A percentile compares a stretch with the other conserved stretches of the same genome.
Evolutionary conservation across 352 stramenopile species (phyloP).

Genomic region (Phytophthora capsici): DNA sequence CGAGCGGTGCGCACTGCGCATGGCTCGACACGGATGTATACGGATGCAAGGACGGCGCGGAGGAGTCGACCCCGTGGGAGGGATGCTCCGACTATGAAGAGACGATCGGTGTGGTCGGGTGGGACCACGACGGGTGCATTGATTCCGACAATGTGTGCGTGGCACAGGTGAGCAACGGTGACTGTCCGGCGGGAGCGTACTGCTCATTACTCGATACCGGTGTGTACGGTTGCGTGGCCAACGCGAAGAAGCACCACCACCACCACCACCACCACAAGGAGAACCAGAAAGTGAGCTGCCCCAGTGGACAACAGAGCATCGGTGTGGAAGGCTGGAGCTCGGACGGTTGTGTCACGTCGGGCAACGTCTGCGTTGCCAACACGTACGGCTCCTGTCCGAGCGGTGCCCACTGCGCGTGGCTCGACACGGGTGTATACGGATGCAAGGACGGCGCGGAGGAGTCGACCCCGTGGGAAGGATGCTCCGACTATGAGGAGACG

Average conservation of each 20-base stretch:
- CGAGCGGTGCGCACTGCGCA: conserved; percentile 27
- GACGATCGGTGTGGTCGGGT: conserved; percentile 13
- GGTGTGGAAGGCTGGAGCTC: background rate
- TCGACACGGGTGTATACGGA: conserved; percentile 41
- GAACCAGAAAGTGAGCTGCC: conserved; percentile 13
- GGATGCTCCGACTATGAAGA: conserved; percentile 12
- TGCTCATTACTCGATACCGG: conserved; percentile 33
- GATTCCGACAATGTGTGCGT: conserved; percentile 29
- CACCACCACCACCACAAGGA: conserved; percentile 8
- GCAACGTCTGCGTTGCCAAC: background rate
- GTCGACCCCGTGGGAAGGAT: background rate
- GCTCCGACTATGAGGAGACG: conserved; percentile 9
- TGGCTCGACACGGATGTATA: conserved; percentile 41
- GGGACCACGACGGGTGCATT: conserved; percentile 49
- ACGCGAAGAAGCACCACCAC: conserved; percentile 24
- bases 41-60: conserved; percentile 26
- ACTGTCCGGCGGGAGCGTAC: conserved; percentile 27
- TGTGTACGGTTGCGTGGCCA: conserved; percentile 32
- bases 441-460: conserved; percentile 21
- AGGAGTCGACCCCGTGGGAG: background rate
- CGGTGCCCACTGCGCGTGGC: conserved; percentile 32
- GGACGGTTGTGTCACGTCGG: background rate
- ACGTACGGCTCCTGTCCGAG: background rate
- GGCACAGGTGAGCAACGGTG: conserved; percentile 25
- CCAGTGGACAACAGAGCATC: background rate